These are phyloP conservation scores for Cantharellus cinnabarinus DNA, from an alignment of 768 basidiomycete species.

Conservation along the genomic window DNA sequence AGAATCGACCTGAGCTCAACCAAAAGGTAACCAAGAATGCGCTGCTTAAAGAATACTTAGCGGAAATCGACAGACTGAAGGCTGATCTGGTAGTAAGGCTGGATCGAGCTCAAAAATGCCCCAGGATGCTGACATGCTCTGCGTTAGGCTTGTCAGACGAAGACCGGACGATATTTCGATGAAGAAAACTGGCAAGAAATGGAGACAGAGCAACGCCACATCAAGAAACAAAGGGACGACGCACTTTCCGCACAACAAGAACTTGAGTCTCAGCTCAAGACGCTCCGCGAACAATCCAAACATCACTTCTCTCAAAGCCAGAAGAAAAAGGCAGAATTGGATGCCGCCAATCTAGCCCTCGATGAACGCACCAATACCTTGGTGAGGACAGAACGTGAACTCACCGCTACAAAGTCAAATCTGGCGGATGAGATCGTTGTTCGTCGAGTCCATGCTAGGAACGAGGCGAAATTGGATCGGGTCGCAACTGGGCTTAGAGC, in stretches of 20 bases:
- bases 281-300: constrained; percentile 77
- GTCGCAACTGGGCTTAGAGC: constrained; percentile 51
- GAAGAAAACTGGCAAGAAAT: constrained; percentile 81
- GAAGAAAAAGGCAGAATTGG: constrained; percentile 58
- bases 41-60: constrained; percentile 80
- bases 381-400: constrained; percentile 31
- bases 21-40: constrained; percentile 84
- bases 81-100: constrained; percentile 40
- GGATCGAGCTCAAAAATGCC: background rate
- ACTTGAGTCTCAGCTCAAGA: constrained; percentile 60
- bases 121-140: background rate
- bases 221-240: constrained; percentile 60
- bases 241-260: constrained; percentile 66
- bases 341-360: constrained; percentile 35
- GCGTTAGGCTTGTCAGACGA: constrained; percentile 60
- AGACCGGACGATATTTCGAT: constrained; percentile 88
- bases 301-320: constrained; percentile 63
- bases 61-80: constrained; percentile 84
- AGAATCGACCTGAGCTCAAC: constrained; percentile 88
- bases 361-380: constrained; percentile 33
- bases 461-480: constrained; percentile 46
- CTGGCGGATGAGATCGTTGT: constrained; percentile 67
- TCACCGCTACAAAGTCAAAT: constrained; percentile 34
- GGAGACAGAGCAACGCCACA: constrained; percentile 51
- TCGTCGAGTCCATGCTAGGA: constrained; percentile 54